These are phyloP conservation scores for Trypanosoma platydactyli DNA, from an alignment of 208 protist species.

Conservation along the genomic window DNA sequence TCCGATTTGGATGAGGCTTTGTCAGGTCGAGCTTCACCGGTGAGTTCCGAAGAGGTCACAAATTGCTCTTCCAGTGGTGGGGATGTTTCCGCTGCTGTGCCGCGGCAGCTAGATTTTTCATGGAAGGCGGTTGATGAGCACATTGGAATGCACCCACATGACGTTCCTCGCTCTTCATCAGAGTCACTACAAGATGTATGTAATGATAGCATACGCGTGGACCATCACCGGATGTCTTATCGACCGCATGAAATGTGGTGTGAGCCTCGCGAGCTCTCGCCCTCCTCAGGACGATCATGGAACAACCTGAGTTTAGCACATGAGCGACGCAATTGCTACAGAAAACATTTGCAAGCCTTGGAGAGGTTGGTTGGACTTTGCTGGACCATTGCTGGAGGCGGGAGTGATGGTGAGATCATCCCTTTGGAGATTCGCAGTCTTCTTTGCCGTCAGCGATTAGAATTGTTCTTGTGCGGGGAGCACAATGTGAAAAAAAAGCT, in stretches of 20 bases:
- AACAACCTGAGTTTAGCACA: slow-evolving; percentile 1
- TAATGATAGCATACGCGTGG: not conserved
- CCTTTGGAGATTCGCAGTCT: slow-evolving; percentile 22
- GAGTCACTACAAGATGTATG: not conserved
- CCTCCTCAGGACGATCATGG: not conserved
- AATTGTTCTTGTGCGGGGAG: slow-evolving; percentile 2
- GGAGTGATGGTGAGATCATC: not conserved
- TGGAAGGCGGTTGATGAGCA: not conserved
- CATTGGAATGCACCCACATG: not conserved
- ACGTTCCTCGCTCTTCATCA: not conserved
- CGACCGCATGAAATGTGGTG: not conserved
- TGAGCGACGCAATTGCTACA: slow-evolving; percentile 19
- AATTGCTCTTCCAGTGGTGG: not conserved
- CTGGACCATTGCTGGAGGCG: not conserved
- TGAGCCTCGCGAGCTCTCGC: not conserved
- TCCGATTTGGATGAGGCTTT: not conserved
- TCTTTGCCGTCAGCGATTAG: slow-evolving; percentile 24
- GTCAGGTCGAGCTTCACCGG: not conserved
- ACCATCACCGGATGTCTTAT: too few relatives aligned
- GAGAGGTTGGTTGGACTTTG: slow-evolving; percentile 27
- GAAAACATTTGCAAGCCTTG: slow-evolving; percentile 23
- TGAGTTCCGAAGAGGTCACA: not conserved
- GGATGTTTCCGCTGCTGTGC: not conserved
- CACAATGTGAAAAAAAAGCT: not conserved
- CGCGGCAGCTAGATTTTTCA: not conserved